Evolutionary conservation across 345 rosid genomes (phyloP), one percentile per base, ranked within the genome.

Genomic region (Moricandia arvensis): DNA sequence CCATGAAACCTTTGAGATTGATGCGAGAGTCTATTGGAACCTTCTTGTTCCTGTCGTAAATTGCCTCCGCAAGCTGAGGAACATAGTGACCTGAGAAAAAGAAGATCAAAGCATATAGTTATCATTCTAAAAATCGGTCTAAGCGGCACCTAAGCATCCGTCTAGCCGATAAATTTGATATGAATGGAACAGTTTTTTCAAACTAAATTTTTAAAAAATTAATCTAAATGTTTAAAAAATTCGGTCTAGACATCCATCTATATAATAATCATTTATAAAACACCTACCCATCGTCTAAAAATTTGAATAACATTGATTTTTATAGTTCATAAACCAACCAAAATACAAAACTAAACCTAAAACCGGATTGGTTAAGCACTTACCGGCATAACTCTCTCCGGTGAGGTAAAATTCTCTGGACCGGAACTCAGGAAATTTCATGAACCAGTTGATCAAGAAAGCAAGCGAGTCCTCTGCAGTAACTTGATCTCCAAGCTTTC

Each of bases 381-480:
- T 62, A 89, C 97, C 97, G 7, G 96, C 97, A 38, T 92, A 90
- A 83, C 96, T 90, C 77, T 92, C 96, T 60, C 97, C 96, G 1
- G 96, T 76, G 24, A 91, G 66, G 67, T 86, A 92, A 75, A 92
- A 90, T 1, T 87, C 86, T 26, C 66, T 88, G 60, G 89, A 77
- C 75, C 83, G 85, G 72, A 85, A 90, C 33, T 63, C 62, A 0
- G 97, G 97, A 35, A 92, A 92, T 64, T 86, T 85, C 41, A 17
- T 80, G 74, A 92, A 87, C 97, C 97, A 92, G 5, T 84, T 84
- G 12, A 81, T 24, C 66, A 92, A 80, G 75, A 92, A 92, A 3
- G 77, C 47, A 58, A 85, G 80, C 45, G 96, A 86, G 43, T 92
- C 96, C 0, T 51, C 69, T 0, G 97, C 88, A 11, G 90, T 84